Conservation (phyloP, 2,329 filamentous ascomycete species). For the Exophiala calicioides region DNA sequence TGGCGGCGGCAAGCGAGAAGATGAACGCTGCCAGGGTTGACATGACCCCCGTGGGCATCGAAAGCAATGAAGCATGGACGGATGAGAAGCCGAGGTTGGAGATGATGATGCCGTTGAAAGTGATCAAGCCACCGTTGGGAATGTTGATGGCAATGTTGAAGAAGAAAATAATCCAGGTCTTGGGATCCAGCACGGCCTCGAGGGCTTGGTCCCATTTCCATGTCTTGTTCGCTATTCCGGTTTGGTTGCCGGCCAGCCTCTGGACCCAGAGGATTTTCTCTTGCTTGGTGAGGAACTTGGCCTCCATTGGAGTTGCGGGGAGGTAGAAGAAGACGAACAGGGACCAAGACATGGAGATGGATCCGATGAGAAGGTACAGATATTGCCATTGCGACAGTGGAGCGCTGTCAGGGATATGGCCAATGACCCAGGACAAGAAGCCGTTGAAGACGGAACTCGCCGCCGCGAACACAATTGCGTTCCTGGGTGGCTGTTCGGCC, state of each 20-base stretch:
- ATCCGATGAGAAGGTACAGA: too few species aligned
- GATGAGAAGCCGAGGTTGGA: constrained; percentile 38
- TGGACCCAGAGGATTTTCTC: constrained; percentile 52
- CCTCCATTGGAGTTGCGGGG: constrained; percentile 51
- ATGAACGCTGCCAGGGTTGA: constrained; percentile 41
- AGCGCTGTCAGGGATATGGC: too few species aligned
- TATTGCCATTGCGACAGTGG: too few species aligned
- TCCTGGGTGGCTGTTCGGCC: constrained; percentile 36
- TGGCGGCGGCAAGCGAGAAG: too few species aligned
- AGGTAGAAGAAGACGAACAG: constrained; percentile 53
- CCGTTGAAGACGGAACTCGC: too few species aligned
- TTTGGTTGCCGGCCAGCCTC: constrained; percentile 35
- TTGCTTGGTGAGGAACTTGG: constrained; percentile 51
- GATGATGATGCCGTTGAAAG: constrained; percentile 42
- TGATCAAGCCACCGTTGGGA: constrained; percentile 41
- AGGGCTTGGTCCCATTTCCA: constrained; percentile 32
- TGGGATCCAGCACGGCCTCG: constrained; percentile 39
- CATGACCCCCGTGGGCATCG: constrained; percentile 41
- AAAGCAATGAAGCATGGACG: constrained; percentile 37
- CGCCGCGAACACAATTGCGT: too few species aligned
- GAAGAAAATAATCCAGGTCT: constrained; percentile 40
- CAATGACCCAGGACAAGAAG: too few species aligned
- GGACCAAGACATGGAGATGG: too few species aligned
- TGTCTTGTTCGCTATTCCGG: constrained; percentile 26
- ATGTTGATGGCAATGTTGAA: constrained; percentile 40